phyloP scores from a whole-genome alignment of 2,329 filamentous ascomycete genomes.

The Tympanopsis confertula region DNA sequence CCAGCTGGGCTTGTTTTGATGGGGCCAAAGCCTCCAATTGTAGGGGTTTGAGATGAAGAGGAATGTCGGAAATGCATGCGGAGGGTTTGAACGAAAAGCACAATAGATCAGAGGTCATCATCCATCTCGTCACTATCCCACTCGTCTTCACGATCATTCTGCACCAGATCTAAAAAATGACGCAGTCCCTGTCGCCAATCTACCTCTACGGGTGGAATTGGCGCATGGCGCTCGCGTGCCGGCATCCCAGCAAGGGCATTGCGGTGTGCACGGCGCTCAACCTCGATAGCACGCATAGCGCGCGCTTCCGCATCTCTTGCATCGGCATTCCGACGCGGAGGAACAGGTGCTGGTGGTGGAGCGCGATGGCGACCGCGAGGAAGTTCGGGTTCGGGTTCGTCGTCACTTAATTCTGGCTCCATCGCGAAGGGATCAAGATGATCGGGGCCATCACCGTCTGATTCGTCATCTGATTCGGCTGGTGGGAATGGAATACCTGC shows the following conservation, averaged over 20 bases:
- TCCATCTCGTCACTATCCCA: slow-evolving; percentile 48
- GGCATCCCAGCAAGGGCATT: not conserved
- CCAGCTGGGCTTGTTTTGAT: too few relatives aligned
- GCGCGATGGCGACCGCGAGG: slow-evolving; percentile 13
- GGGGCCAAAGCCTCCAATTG: too few relatives aligned
- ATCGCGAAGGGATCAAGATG: too few relatives aligned
- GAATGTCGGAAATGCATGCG: too few relatives aligned
- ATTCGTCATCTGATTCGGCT: not conserved
- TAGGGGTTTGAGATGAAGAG: too few relatives aligned
- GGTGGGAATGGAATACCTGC: slow-evolving; percentile 17
- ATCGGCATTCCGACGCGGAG: slow-evolving; percentile 10
- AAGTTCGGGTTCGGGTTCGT: slow-evolving; percentile 12
- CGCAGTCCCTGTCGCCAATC: slow-evolving; percentile 23
- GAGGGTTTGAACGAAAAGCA: too few relatives aligned
- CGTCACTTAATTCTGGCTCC: too few relatives aligned
- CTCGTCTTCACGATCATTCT: slow-evolving; percentile 40
- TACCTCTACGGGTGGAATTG: slow-evolving; percentile 5
- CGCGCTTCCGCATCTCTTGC: slow-evolving; percentile 15
- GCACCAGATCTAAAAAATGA: slow-evolving; percentile 36
- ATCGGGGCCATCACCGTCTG: not conserved
- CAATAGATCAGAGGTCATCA: slow-evolving; percentile 10
- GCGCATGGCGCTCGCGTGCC: not conserved
- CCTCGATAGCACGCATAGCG: slow-evolving; percentile 18
- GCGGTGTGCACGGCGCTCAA: slow-evolving; percentile 5
- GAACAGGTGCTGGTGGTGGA: slow-evolving; percentile 24